Evolutionary conservation across 1,284 basidiomycete species (phyloP), one percentile per base, ranked within the genome.

Genomic region (Pseudozyma tsukubaensis): DNA sequence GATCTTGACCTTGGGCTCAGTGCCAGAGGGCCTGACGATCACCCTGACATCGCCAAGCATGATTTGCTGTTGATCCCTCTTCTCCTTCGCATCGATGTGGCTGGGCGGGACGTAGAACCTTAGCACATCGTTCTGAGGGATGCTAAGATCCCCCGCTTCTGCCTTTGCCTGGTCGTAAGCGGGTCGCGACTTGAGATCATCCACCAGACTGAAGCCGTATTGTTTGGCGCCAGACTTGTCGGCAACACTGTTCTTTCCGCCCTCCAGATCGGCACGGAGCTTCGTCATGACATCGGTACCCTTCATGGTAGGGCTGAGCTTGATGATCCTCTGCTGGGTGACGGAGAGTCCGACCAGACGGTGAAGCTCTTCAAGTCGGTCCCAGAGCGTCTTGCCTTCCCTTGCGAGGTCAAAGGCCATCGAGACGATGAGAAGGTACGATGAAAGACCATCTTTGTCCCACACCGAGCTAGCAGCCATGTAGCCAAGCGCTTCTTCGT

Each of bases 401-500:
- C 60, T 39, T 4, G 71, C 54, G 21, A 81, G 63, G 35, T 73
- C 72, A 19, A 67, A 73, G 1, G 79, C 79, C 55, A 81, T 61
- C 5, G 75, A 74, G 16, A 76, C 60, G 45, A 80, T 72, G 21
- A 73, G 54, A 6, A 81, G 61, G 19, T 78, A 74, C 6, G 77
- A 78, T 8, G 77, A 78, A 10, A 81, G 73, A 9, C 79, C 79
- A 45, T 81, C 79, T 56, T 81, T 81, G 68, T 81, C 79, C 75
- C 76, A 80, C 0, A 81, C 79, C 11, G 67, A 62, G 48, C 61
- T 68, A 12, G 66, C 59, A 24, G 69, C 76, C 76, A 81, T 79
- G 72, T 81, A 81, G 0, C 79, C 79, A 4, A 81, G 60, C n/a
- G 79, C 79, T 39, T 81, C 79, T 40, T 81, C 79, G 68, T 81